These are phyloP conservation scores for Coniochaeta ligniaria DNA, from an alignment of 2,329 filamentous ascomycete species.

Conservation along the genomic window DNA sequence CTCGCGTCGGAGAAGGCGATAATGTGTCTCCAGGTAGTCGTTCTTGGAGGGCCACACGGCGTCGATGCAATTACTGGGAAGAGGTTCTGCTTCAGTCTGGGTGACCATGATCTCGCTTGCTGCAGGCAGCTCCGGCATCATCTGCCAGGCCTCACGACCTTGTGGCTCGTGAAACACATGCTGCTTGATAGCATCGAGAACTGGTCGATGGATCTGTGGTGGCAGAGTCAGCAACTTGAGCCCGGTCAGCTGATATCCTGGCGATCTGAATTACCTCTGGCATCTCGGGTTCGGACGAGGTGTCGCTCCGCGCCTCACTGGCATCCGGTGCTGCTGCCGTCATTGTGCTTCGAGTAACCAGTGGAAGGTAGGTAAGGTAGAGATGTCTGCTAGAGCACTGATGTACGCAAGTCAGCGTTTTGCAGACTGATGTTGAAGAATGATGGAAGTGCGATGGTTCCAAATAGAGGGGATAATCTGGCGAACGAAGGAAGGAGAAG, in stretches of 20 bases:
- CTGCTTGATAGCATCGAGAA: not conserved
- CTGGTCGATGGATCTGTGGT: not conserved
- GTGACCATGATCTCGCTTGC: constrained; percentile 40
- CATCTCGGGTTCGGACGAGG: not conserved
- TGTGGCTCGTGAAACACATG: constrained; percentile 3
- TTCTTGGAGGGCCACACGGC: constrained; percentile 53
- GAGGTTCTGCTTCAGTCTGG: constrained; percentile 15
- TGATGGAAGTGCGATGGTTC: not conserved
- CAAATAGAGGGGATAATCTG: not conserved
- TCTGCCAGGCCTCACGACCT: constrained; percentile 11
- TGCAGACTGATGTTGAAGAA: not conserved
- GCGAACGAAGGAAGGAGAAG: not conserved
- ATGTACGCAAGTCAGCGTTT: not conserved
- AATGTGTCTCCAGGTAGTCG: constrained; percentile 66
- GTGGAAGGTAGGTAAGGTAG: too few relatives aligned
- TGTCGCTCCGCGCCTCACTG: not conserved
- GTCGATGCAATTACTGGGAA: constrained; percentile 46
- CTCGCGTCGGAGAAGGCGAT: constrained; percentile 70
- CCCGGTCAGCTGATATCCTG: not conserved
- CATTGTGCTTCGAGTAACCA: not conserved
- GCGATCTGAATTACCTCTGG: not conserved
- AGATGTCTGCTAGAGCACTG: not conserved
- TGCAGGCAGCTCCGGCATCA: constrained; percentile 46
- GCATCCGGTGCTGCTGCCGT: not conserved
- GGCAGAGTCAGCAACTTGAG: not conserved